These are phyloP conservation scores for Pilatotrama ljubarskyi DNA, from an alignment of 768 basidiomycete genomes.

Conservation along the genomic window DNA sequence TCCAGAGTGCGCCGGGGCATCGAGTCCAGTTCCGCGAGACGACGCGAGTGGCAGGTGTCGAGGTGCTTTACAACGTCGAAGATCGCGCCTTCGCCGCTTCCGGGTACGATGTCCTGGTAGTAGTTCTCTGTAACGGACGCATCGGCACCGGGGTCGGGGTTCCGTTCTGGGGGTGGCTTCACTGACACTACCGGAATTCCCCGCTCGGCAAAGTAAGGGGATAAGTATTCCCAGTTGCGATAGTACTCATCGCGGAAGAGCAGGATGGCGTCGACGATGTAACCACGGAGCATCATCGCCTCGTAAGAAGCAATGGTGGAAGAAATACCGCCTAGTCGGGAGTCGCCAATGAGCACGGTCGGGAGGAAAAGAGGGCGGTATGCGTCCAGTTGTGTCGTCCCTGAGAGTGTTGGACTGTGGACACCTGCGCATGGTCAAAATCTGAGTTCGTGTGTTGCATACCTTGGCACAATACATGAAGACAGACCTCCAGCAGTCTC, in stretches of 20 bases:
- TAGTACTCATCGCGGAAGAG: constrained; percentile 88
- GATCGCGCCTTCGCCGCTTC: constrained; percentile 39
- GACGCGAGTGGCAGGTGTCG: constrained; percentile 58
- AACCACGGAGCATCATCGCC: constrained; percentile 86
- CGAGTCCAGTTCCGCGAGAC: constrained; percentile 71
- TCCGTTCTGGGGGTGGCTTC: constrained; percentile 56
- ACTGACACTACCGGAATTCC: constrained; percentile 57
- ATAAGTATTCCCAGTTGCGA: constrained; percentile 81
- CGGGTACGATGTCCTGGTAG: constrained; percentile 54
- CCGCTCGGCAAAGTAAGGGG: constrained; percentile 74
- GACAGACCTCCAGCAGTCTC: constrained; percentile 96
- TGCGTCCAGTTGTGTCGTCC: constrained; percentile 80
- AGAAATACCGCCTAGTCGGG: constrained; percentile 91
- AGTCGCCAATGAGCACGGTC: constrained; percentile 83
- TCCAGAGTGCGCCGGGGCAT: constrained; percentile 80
- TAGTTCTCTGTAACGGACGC: constrained; percentile 61
- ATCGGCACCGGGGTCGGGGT: constrained; percentile 47
- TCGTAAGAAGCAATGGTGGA: constrained; percentile 92
- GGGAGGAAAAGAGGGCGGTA: constrained; percentile 89
- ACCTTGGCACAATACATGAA: neutral
- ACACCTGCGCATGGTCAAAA: constrained; percentile 62
- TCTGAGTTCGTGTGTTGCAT: neutral
- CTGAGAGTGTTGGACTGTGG: constrained; percentile 84
- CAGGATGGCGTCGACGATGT: constrained; percentile 80
- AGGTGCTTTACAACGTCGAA: constrained; percentile 55